phyloP scores from a whole-genome alignment of 176 grass and related monocot genomes.

The Tillandsia leiboldiana region DNA sequence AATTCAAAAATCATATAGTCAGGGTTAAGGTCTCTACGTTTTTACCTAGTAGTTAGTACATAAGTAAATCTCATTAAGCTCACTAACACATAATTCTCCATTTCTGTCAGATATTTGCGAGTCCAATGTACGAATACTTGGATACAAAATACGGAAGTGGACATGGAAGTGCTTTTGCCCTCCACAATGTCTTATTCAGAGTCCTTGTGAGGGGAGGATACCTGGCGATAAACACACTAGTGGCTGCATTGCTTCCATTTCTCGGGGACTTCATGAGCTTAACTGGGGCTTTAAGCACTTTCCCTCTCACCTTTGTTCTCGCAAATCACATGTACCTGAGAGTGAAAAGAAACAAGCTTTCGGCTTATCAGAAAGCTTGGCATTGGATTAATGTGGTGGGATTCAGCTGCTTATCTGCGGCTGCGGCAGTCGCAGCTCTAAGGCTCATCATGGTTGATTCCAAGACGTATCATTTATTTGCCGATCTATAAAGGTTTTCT shows the following conservation, averaged over 20 bases:
- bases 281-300: constrained; percentile 82
- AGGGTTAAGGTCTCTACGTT: too few species aligned
- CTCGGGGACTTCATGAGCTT: constrained; percentile 93
- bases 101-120: constrained; percentile 82
- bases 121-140: constrained; percentile 91
- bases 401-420: constrained; percentile 47
- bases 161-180: constrained; percentile 47
- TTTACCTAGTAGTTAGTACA: too few species aligned
- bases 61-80: background rate
- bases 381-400: constrained; percentile 83
- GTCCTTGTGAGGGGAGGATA: constrained; percentile 78
- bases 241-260: constrained; percentile 80
- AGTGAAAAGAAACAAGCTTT: constrained; percentile 54
- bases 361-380: constrained; percentile 49
- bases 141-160: constrained; percentile 76
- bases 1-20: too few species aligned
- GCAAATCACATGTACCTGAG: constrained; percentile 93
- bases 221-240: constrained; percentile 65
- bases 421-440: constrained; percentile 56
- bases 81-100: constrained; percentile 1
- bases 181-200: constrained; percentile 65
- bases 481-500: constrained; percentile 47
- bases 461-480: constrained; percentile 86
- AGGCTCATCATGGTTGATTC: constrained; percentile 72
- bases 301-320: constrained; percentile 89